phyloP scores from a whole-genome alignment of 805 yeast species.

The Lachancea fermentati region DNA sequence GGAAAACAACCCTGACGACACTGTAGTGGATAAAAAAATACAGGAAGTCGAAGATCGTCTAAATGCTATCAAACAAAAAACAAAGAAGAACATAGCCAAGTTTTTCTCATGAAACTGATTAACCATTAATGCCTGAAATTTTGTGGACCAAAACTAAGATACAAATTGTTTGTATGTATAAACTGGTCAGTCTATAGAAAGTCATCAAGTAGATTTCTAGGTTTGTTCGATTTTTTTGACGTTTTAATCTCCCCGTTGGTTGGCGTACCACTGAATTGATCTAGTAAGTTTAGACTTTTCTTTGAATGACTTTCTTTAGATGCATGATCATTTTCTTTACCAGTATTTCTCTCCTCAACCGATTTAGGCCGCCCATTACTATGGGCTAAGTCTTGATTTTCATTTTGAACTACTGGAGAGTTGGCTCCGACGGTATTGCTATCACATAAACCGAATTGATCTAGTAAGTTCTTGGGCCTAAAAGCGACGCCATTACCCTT shows the following conservation, averaged over 20 bases:
- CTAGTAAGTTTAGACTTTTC: background rate
- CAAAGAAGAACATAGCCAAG: slow-evolving; percentile 53
- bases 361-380: too few species aligned
- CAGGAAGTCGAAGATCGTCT: slow-evolving; percentile 37
- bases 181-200: slow-evolving; percentile 33
- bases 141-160: too few species aligned
- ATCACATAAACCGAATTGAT: background rate
- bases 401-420: too few species aligned
- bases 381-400: too few species aligned
- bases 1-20: slow-evolving; percentile 43
- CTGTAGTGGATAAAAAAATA: slow-evolving; percentile 41
- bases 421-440: too few species aligned
- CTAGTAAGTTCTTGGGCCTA: background rate
- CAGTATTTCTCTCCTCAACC: too few species aligned
- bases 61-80: slow-evolving; percentile 41
- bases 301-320: background rate
- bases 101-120: slow-evolving; percentile 40
- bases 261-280: background rate
- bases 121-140: background rate
- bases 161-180: too few species aligned
- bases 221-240: slow-evolving; percentile 5
- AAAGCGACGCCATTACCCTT: background rate
- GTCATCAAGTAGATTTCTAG: slow-evolving; percentile 30
- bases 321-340: background rate
- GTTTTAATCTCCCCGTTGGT: background rate